Evolutionary conservation across 345 rosid genomes (phyloP).

Genomic region (Cardamine occulta): DNA sequence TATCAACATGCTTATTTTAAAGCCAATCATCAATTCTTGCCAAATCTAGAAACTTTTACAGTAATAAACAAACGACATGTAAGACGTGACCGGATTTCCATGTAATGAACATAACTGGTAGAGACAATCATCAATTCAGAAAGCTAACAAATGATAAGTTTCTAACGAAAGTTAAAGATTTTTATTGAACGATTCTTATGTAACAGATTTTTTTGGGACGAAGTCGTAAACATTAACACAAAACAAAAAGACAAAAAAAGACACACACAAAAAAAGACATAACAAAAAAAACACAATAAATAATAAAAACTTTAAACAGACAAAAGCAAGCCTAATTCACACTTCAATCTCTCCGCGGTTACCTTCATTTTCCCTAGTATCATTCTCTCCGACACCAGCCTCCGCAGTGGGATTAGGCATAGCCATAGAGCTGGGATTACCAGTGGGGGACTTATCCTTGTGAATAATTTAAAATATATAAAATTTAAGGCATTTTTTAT

Average conservation of each 20-base stretch:
- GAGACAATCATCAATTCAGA: no score
- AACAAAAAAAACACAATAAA: no score
- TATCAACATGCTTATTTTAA: neutral
- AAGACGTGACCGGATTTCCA: no score
- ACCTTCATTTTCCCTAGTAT: slow-evolving; percentile 52
- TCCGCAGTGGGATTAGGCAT: slow-evolving; percentile 45
- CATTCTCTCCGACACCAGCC: slow-evolving; percentile 47
- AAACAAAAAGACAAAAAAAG: no score
- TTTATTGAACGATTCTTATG: neutral
- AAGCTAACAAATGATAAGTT: no score
- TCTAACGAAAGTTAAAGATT: no score
- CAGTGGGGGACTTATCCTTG: slow-evolving; percentile 62
- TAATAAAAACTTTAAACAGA: neutral
- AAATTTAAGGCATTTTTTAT: no score
- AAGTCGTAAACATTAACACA: no score
- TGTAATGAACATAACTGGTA: no score
- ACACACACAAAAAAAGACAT: no score
- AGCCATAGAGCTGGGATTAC: slow-evolving; percentile 47
- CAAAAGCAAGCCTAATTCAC: neutral
- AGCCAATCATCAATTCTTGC: neutral
- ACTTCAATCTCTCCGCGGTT: slow-evolving; percentile 43
- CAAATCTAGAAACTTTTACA: neutral
- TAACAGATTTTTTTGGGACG: accelerated
- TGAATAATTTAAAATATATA: slow-evolving; percentile 40
- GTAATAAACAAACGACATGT: no score